Conservation (phyloP, 495 filamentous ascomycete species). For the Penicillium cosmopolitanum region DNA sequence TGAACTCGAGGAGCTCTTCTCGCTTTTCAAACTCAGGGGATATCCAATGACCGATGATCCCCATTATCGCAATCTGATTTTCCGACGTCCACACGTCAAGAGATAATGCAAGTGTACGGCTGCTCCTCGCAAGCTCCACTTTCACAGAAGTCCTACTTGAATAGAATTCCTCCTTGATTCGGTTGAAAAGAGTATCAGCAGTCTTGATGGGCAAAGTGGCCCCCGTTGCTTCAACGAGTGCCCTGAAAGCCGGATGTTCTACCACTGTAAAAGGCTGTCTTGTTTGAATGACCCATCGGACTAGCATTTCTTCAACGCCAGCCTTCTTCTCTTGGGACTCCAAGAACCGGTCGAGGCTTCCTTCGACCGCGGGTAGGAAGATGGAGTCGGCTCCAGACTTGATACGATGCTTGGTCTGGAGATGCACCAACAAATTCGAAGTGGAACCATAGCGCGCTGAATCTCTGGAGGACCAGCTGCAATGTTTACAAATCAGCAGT, state of each 20-base stretch:
- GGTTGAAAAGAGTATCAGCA: slow-evolving; percentile 15
- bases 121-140: slow-evolving; percentile 17
- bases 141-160: slow-evolving; percentile 14
- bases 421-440: slow-evolving; percentile 15
- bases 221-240: slow-evolving; percentile 19
- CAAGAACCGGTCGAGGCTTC: slow-evolving; percentile 13
- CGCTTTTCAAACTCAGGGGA: slow-evolving; percentile 17
- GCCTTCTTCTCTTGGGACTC: slow-evolving; percentile 12
- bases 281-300: slow-evolving; percentile 16
- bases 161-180: slow-evolving; percentile 19
- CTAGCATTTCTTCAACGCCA: slow-evolving; percentile 14
- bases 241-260: too few species aligned
- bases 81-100: too few species aligned
- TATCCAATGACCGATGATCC: slow-evolving; percentile 20
- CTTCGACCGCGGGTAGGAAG: slow-evolving; percentile 10
- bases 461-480: slow-evolving; percentile 16
- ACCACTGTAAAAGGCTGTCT: slow-evolving; percentile 21
- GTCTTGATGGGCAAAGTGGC: slow-evolving; percentile 16
- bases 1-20: too few species aligned
- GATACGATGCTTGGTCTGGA: slow-evolving; percentile 17
- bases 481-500: slow-evolving; percentile 20
- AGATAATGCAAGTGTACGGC: slow-evolving; percentile 21
- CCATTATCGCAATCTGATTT: slow-evolving; percentile 20
- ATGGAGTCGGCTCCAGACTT: slow-evolving; percentile 12
- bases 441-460: slow-evolving; percentile 17